Evolutionary conservation across 345 rosid species (phyloP).

Genomic region (Eutrema yunnanense): DNA sequence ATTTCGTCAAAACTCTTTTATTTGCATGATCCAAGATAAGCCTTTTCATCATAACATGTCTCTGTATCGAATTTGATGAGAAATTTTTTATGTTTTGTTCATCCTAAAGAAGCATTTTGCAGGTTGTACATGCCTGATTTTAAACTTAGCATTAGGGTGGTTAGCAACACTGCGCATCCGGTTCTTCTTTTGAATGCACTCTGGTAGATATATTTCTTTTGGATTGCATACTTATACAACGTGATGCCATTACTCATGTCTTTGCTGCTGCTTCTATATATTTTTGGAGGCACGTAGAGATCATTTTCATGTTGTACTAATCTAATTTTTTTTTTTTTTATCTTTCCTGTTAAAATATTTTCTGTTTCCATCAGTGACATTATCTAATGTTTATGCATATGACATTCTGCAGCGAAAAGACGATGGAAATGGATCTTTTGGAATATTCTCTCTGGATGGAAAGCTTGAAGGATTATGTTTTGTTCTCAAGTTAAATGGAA

Average conservation of each 20-base stretch:
- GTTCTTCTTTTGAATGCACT: background rate
- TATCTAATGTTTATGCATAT: conserved; percentile 15
- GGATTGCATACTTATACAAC: background rate
- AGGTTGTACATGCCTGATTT: background rate
- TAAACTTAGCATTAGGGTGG: background rate
- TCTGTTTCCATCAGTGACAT: background rate
- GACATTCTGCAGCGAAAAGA: conserved; percentile 54
- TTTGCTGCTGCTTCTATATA: background rate
- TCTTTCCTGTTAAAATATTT: background rate
- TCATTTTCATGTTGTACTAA: background rate
- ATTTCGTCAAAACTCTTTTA: too few species aligned
- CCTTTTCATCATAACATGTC: too few species aligned
- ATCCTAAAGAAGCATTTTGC: background rate
- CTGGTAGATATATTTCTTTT: background rate
- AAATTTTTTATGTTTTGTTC: too few species aligned
- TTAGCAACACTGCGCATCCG: background rate
- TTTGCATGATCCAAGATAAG: too few species aligned
- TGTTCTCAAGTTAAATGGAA: conserved; percentile 69
- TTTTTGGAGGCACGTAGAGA: too few species aligned
- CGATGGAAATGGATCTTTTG: conserved; percentile 48
- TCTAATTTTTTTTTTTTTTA: background rate
- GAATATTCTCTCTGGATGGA: conserved; percentile 61
- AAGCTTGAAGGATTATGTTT: conserved; percentile 65
- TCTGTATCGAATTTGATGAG: too few species aligned
- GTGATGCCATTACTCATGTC: background rate